A percentile compares a stretch with the other conserved stretches of the same genome.
These are phyloP conservation scores for Sporothrix mexicana DNA, from an alignment of 2,329 filamentous ascomycete species.

Conservation along the genomic window DNA sequence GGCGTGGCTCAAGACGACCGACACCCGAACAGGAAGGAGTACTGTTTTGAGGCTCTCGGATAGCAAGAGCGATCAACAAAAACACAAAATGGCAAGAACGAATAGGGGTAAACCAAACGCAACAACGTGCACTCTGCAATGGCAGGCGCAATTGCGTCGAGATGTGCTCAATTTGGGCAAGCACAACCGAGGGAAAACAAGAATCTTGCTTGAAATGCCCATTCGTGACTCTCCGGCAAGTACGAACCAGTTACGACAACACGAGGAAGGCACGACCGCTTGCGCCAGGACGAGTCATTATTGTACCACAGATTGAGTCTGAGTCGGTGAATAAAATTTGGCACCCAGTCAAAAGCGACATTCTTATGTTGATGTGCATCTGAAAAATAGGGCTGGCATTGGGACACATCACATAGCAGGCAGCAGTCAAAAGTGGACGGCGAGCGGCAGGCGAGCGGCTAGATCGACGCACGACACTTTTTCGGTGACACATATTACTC, in stretches of 20 bases:
- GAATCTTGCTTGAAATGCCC: neutral
- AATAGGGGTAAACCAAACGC: neutral
- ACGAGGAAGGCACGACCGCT: neutral
- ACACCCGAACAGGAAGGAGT: constrained; percentile 6
- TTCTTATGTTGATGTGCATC: too few relatives aligned
- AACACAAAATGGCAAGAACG: neutral
- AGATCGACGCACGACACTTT: too few relatives aligned
- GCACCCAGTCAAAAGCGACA: too few relatives aligned
- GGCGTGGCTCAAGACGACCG: neutral
- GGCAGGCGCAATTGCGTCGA: constrained; percentile 5
- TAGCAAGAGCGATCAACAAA: neutral
- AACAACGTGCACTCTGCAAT: neutral
- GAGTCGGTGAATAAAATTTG: too few relatives aligned
- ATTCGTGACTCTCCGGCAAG: neutral
- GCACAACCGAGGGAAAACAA: neutral
- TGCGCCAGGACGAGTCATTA: neutral
- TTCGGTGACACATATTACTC: too few relatives aligned
- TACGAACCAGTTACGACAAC: neutral
- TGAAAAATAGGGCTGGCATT: too few relatives aligned
- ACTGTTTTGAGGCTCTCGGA: neutral
- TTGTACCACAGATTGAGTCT: too few relatives aligned
- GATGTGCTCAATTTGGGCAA: neutral
- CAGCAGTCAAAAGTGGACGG: too few relatives aligned
- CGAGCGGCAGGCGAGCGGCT: too few relatives aligned
- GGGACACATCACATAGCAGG: too few relatives aligned